Evolutionary conservation across 371 early-diverging fungal genomes (phyloP).

Genomic region (Saksenaea oblongispora): DNA sequence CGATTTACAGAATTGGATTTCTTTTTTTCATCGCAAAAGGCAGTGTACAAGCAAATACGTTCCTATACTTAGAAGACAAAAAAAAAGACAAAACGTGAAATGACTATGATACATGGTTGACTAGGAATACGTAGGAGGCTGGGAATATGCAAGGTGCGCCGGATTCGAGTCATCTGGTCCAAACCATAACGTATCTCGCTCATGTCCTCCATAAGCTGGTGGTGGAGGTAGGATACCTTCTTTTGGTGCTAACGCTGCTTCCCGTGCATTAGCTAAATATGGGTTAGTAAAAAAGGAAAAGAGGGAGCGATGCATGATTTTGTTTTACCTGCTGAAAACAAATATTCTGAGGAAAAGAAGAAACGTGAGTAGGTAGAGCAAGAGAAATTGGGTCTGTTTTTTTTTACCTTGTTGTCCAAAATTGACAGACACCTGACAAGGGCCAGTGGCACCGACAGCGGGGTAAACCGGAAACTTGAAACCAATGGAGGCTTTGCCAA

Average conservation of each 20-base stretch:
- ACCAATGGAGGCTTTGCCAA: slow-evolving; percentile 55
- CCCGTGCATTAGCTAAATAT: slow-evolving; percentile 68
- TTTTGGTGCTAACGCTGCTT: slow-evolving; percentile 69
- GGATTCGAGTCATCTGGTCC: neutral
- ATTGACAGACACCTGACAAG: slow-evolving; percentile 55
- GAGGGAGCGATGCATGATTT: too few relatives aligned
- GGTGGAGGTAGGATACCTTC: slow-evolving; percentile 57
- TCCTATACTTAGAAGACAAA: too few relatives aligned
- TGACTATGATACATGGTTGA: too few relatives aligned
- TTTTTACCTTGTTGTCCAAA: slow-evolving; percentile 52
- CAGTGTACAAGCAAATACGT: too few relatives aligned
- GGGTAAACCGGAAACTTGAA: slow-evolving; percentile 53
- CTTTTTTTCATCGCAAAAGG: too few relatives aligned
- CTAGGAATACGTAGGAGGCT: neutral
- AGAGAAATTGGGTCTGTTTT: neutral
- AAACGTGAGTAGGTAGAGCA: neutral
- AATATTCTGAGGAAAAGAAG: slow-evolving; percentile 11
- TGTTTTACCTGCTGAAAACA: slow-evolving; percentile 19
- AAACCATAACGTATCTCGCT: neutral
- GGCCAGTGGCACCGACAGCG: slow-evolving; percentile 54
- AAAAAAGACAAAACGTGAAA: too few relatives aligned
- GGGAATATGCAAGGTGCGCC: neutral
- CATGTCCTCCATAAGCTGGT: slow-evolving; percentile 52
- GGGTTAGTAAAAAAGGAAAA: slow-evolving; percentile 16
- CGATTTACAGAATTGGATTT: too few relatives aligned